phyloP scores from a whole-genome alignment of 495 filamentous ascomycete species.

The Neurospora sp. region DNA sequence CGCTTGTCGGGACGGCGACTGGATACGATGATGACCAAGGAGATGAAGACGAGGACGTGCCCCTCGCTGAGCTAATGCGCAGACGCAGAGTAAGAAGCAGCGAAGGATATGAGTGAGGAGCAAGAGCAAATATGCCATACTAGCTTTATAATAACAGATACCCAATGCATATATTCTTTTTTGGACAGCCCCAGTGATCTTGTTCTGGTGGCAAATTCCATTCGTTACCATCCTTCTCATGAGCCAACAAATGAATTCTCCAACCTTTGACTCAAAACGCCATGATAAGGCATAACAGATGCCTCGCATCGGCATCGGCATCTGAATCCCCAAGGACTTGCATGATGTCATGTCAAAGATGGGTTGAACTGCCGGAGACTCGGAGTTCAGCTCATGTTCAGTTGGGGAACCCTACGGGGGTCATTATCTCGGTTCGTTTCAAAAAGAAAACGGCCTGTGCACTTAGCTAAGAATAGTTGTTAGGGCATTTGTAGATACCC shows the following conservation, averaged over 20 bases:
- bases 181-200: not conserved
- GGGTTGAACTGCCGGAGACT: not conserved
- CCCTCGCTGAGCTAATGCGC: conserved; percentile 56
- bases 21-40: not conserved
- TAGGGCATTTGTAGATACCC: too few species aligned
- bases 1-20: not conserved
- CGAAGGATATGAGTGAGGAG: conserved; percentile 13
- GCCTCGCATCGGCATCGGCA: too few species aligned
- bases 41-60: conserved; percentile 60
- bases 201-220: not conserved
- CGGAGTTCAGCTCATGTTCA: not conserved
- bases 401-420: not conserved
- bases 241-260: too few species aligned
- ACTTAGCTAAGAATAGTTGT: too few species aligned
- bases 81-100: conserved; percentile 30
- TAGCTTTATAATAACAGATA: not conserved
- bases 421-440: too few species aligned
- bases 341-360: not conserved
- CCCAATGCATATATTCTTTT: not conserved
- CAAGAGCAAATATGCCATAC: not conserved
- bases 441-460: too few species aligned
- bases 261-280: too few species aligned
- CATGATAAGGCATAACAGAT: too few species aligned
- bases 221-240: not conserved
- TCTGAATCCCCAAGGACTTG: not conserved